Evolutionary conservation across 257 asterid genomes (phyloP), one percentile per base, ranked within the genome.

Genomic region (Scutellaria baicalensis): DNA sequence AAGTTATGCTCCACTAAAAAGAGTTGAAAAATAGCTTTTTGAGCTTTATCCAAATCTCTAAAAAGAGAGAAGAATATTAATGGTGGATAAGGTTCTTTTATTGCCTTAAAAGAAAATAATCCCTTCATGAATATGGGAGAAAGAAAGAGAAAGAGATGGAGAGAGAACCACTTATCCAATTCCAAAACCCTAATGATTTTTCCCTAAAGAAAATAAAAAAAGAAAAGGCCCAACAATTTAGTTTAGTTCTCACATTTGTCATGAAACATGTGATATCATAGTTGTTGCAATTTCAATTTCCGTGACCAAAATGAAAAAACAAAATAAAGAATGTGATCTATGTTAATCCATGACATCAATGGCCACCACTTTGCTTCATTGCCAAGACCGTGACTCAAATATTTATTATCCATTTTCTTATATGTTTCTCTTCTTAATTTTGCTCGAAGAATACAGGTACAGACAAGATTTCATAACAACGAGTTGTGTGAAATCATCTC

Each of bases 261-360:
- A n/a, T 14, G 78, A 77, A 66, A 80, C 86, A 84, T 80, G 84
- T 77, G 88, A 87, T 57, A 16, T 64, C 65, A 63, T 50, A 23
- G 31, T 77, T 23, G 23, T 63, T 39, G 55, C 59, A n/a, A 45
- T 65, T 68, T 20, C 0, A 47, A 58, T 72, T 56, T 45, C 84
- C 90, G 93, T 86, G 93, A 84, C 74, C 73, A 8, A 76, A 82
- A 66, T 73, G 48, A 43, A 55, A 55, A 20, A 44, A 50, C 43
- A 8, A 54, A 44, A 3, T 14, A 8, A 45, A 48, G 40, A 17
- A 64, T 60, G 77, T 74, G 77, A 77, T 59, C 70, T 38, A 57
- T 40, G 68, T 70, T 55, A 39, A 57, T 77, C 70, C 16, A 66
- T n/a, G 6, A 74, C 42, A 36, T 69, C 50, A 27, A 65, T 44